Evolutionary conservation across 495 filamentous ascomycete species (phyloP).

Genomic region (Neurospora tetraspora): DNA sequence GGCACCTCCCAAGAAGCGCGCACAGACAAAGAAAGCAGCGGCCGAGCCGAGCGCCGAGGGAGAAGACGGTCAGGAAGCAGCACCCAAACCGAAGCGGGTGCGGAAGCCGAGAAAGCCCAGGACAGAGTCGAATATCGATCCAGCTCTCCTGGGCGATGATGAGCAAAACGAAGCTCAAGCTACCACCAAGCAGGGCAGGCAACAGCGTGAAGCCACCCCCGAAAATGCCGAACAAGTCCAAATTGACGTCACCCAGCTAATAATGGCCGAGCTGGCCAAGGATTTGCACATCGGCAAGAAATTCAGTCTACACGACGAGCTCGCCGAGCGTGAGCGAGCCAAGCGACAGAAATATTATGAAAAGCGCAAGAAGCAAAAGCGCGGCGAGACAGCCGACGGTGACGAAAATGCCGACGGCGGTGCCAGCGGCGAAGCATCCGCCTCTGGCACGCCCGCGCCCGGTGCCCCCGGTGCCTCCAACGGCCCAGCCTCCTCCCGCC

Average conservation of each 20-base stretch:
- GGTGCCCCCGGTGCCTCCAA: not conserved
- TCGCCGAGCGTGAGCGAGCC: conserved; percentile 36
- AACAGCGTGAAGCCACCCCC: conserved; percentile 48
- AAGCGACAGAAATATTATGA: conserved; percentile 30
- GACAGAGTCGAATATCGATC: not conserved
- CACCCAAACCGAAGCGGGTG: not conserved
- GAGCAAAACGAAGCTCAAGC: conserved; percentile 15
- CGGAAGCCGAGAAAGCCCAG: not conserved
- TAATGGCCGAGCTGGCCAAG: conserved; percentile 74
- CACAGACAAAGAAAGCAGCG: conserved; percentile 6
- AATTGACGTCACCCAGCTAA: conserved; percentile 58
- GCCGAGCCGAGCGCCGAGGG: not conserved
- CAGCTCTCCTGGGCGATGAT: not conserved
- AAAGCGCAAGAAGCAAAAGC: conserved; percentile 17
- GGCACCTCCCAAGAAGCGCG: conserved; percentile 11
- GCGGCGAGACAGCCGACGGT: conserved; percentile 6
- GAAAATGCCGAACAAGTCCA: conserved; percentile 64
- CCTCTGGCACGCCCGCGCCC: not conserved
- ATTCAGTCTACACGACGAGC: conserved; percentile 57
- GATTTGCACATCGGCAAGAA: conserved; percentile 70
- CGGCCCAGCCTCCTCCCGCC: not conserved
- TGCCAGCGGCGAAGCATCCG: conserved; percentile 2
- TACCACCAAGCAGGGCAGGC: conserved; percentile 8
- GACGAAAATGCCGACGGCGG: not conserved
- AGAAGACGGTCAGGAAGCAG: not conserved